Evolutionary conservation across 495 filamentous ascomycete genomes (phyloP), one percentile per base, ranked within the genome.

Genomic region (Neurospora sp.): DNA sequence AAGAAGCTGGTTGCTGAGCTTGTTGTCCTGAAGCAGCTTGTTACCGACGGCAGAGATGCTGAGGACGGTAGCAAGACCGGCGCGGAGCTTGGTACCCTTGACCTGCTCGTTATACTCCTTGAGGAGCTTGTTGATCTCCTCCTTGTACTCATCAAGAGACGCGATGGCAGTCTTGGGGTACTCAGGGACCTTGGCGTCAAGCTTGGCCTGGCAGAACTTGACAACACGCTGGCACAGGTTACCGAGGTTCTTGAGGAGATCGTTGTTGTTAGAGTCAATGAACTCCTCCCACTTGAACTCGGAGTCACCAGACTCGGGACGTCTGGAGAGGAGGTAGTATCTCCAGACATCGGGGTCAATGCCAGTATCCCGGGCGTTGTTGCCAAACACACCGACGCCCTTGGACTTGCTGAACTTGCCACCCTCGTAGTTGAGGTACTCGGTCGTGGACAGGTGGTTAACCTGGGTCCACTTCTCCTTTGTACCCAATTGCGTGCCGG

Each of bases 401-500:
- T 93, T 86, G 66, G 93, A 96, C 81, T 98, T 98, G 78, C 92
- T 95, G 85, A 99, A 99, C 79, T 99, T 99, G 69, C 93, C 93
- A 74, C 89, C 90, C 83, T 98, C 96, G 79, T 99, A 99, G 82
- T 97, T 97, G 70, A 98, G 86, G 79, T 98, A 99, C 78, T 99
- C 96, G 1, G 94, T 96, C 0, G 94, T 94, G 39, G 91, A 94
- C 40, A 99, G 83, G 75, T 93, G 92, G 81, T 96, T 91, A 70
- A 97, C 86, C 88, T 90, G 93, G 43, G 95, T 98, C 96, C 96
- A 99, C 70, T 89, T 88, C 74, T 96, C 90, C 54, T 86, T 82
- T 1, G 95, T 94, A 62, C 94, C 96, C 24, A 98, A 84, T 79
- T 97, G 92, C 40, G 89, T 92, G 42, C 88, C 93, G 7, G 96